These are phyloP conservation scores for Darksidea phi DNA, from an alignment of 495 filamentous ascomycete genomes.

Conservation along the genomic window DNA sequence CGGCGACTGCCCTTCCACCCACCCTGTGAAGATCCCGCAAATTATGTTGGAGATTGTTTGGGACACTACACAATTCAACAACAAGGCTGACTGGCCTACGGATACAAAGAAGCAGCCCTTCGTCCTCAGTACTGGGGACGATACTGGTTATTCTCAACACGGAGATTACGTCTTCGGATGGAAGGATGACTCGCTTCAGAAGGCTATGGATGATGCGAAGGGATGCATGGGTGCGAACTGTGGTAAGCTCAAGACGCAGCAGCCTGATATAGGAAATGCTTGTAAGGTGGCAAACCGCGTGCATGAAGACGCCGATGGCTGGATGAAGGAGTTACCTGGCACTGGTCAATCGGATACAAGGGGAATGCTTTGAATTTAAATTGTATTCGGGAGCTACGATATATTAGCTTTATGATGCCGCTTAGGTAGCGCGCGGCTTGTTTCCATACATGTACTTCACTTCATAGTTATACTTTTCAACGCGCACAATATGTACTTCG, in stretches of 20 bases:
- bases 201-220: slow-evolving; percentile 30
- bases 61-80: slow-evolving; percentile 15
- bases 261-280: slow-evolving; percentile 4
- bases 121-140: slow-evolving; percentile 1
- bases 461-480: too few relatives aligned
- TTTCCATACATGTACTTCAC: too few relatives aligned
- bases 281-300: slow-evolving; percentile 19
- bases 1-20: slow-evolving; percentile 7
- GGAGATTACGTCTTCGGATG: slow-evolving; percentile 30
- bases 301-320: slow-evolving; percentile 21
- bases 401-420: too few relatives aligned
- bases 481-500: too few relatives aligned
- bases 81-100: slow-evolving; percentile 13
- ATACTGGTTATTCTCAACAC: slow-evolving; percentile 6
- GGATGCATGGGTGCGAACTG: slow-evolving; percentile 25
- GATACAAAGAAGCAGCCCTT: slow-evolving; percentile 10
- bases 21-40: slow-evolving; percentile 15
- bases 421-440: too few relatives aligned
- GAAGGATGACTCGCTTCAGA: slow-evolving; percentile 25
- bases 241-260: slow-evolving; percentile 15
- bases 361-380: too few relatives aligned
- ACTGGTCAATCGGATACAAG: too few relatives aligned
- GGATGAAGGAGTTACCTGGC: slow-evolving; percentile 12
- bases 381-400: too few relatives aligned
- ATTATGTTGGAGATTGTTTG: slow-evolving; percentile 14